Conservation (phyloP, 2,329 filamentous ascomycete genomes). For the Colletotrichum sp. region DNA sequence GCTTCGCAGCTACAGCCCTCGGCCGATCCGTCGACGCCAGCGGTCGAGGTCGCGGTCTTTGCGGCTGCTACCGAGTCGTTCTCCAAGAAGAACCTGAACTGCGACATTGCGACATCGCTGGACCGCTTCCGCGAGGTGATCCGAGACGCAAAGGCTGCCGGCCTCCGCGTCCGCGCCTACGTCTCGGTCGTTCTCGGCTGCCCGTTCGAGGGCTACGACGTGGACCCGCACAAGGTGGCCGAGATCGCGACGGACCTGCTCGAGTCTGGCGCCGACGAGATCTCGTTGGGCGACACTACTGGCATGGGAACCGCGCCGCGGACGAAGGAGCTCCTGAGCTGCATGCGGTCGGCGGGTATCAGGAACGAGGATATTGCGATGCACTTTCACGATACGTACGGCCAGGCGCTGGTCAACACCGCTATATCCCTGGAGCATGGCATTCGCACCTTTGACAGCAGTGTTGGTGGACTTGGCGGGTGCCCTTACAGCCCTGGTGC, state of each 20-base stretch:
- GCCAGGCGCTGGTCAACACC: slow-evolving; percentile 83
- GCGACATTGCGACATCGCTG: slow-evolving; percentile 76
- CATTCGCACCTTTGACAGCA: slow-evolving; percentile 79
- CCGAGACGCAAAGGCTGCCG: slow-evolving; percentile 65
- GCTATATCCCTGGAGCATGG: slow-evolving; percentile 80
- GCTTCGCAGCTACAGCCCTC: slow-evolving; percentile 55
- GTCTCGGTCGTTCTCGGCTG: slow-evolving; percentile 84
- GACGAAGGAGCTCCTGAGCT: slow-evolving; percentile 68
- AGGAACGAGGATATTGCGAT: slow-evolving; percentile 75
- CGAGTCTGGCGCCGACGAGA: slow-evolving; percentile 89
- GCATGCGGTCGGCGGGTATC: slow-evolving; percentile 70
- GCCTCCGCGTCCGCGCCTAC: slow-evolving; percentile 77
- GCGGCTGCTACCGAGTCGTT: slow-evolving; percentile 83
- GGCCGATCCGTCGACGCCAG: slow-evolving; percentile 48
- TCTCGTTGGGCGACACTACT: slow-evolving; percentile 88
- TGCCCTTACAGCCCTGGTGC: slow-evolving; percentile 87
- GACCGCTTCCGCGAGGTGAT: slow-evolving; percentile 75
- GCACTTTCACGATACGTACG: slow-evolving; percentile 91
- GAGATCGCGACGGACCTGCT: slow-evolving; percentile 73
- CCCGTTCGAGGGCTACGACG: slow-evolving; percentile 73
- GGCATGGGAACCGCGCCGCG: slow-evolving; percentile 85
- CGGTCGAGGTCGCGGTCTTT: slow-evolving; percentile 79
- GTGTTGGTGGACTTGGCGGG: slow-evolving; percentile 81
- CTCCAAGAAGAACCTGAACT: slow-evolving; percentile 83
- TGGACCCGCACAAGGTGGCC: slow-evolving; percentile 67